These are phyloP conservation scores for Rhododendron ovatum DNA, from an alignment of 148 eudicot genomes.

Conservation along the genomic window DNA sequence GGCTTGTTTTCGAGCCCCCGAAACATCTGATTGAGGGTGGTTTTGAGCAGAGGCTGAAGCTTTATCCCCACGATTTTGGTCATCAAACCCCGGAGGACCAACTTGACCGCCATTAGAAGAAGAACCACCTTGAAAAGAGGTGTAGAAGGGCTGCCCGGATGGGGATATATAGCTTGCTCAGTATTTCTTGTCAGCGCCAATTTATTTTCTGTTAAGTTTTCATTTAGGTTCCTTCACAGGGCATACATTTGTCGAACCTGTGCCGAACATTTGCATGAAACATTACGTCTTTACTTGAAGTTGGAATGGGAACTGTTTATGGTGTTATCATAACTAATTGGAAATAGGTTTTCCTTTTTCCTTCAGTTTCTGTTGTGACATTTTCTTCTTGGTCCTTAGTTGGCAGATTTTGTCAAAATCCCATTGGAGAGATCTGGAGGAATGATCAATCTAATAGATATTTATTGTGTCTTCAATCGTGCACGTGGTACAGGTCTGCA, in stretches of 20 bases:
- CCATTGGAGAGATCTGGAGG: constrained; percentile 98
- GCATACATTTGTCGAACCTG: not conserved
- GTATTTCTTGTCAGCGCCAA: not conserved
- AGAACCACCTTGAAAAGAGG: too few species aligned
- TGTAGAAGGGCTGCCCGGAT: too few species aligned
- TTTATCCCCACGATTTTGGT: too few species aligned
- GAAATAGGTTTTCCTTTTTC: constrained; percentile 15
- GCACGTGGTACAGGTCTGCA: constrained; percentile 93
- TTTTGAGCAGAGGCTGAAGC: too few species aligned
- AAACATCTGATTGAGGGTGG: too few species aligned
- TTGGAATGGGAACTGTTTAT: not conserved
- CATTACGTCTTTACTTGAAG: not conserved
- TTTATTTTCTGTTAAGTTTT: not conserved
- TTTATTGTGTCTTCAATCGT: constrained; percentile 91
- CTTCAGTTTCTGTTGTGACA: not conserved
- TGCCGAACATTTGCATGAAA: not conserved
- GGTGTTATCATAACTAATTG: not conserved
- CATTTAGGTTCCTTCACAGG: not conserved
- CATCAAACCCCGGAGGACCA: too few species aligned
- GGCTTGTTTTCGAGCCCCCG: too few species aligned
- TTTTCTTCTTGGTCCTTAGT: constrained; percentile 47
- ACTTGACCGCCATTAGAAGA: too few species aligned
- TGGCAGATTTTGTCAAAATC: constrained; percentile 96
- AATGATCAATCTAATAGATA: constrained; percentile 82
- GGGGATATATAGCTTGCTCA: not conserved